Percentiles rank a stretch among this genome's conserved stretches.
These are phyloP conservation scores for Uronychia binucleata DNA, from an alignment of 73 alveolate genomes.

Conservation along the genomic window DNA sequence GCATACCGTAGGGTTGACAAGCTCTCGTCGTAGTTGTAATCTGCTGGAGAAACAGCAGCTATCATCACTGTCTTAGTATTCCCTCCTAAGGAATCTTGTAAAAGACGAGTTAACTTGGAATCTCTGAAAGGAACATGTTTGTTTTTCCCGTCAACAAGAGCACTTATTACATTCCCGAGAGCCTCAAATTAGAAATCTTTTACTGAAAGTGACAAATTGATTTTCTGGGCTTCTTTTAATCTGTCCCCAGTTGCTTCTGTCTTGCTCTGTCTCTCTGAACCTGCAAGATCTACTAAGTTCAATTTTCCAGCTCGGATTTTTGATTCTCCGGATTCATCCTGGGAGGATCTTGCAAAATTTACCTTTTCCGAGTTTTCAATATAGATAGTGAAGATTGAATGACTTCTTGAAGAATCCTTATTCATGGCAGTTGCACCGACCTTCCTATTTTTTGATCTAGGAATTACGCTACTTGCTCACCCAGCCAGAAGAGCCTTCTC, in stretches of 20 bases:
- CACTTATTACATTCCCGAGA: slow-evolving; percentile 94
- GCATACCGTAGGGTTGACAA: slow-evolving; percentile 83
- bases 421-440: slow-evolving; percentile 78
- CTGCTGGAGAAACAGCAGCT: slow-evolving; percentile 68
- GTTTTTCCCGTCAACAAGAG: slow-evolving; percentile 90
- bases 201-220: slow-evolving; percentile 92
- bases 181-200: too few relatives aligned
- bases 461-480: slow-evolving; percentile 23
- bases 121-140: slow-evolving; percentile 65
- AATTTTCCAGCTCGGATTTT: slow-evolving; percentile 63
- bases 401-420: slow-evolving; percentile 78
- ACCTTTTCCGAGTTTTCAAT: slow-evolving; percentile 57
- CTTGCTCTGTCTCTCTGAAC: slow-evolving; percentile 83
- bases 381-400: slow-evolving; percentile 76
- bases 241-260: slow-evolving; percentile 78
- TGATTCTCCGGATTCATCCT: slow-evolving; percentile 41
- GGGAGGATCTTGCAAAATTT: slow-evolving; percentile 18
- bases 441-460: slow-evolving; percentile 68
- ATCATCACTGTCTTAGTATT: slow-evolving; percentile 55
- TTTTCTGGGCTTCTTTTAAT: slow-evolving; percentile 77
- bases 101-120: neutral
- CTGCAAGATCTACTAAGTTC: slow-evolving; percentile 91
- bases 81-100: neutral
- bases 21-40: slow-evolving; percentile 58
- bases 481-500: slow-evolving; percentile 51